Evolutionary conservation across 768 basidiomycete genomes (phyloP).

Genomic region (Lactarius akahatsu): DNA sequence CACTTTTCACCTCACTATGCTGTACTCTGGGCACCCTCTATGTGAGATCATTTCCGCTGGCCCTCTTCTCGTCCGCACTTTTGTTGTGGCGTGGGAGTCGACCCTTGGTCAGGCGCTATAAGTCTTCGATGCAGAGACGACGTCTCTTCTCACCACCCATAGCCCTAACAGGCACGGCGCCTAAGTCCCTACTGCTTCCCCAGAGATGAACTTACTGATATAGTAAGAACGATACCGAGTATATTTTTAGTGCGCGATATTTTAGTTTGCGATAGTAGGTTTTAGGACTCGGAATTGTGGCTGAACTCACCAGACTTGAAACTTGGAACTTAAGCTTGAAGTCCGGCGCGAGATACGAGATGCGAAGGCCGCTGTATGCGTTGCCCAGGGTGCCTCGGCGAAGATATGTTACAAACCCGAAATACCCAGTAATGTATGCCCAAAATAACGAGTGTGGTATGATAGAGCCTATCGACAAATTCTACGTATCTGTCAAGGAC

Average conservation of each 20-base stretch:
- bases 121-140: background rate
- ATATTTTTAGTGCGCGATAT: background rate
- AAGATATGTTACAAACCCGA: background rate
- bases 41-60: background rate
- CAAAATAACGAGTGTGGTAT: background rate
- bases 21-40: background rate
- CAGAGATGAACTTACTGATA: background rate
- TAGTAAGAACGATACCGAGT: background rate
- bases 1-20: background rate
- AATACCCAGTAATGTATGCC: too few species aligned
- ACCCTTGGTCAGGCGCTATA: too few species aligned
- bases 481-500: background rate
- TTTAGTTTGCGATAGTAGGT: background rate
- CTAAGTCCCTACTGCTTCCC: background rate
- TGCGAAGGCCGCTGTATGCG: background rate
- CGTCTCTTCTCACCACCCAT: background rate
- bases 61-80: background rate
- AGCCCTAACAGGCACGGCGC: background rate
- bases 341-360: background rate
- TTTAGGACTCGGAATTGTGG: background rate
- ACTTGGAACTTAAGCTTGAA: background rate
- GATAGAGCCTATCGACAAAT: background rate
- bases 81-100: background rate
- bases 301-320: background rate
- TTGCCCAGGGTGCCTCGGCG: background rate